Conservation (phyloP, 1,284 basidiomycete species). For the Trametes versicolor region DNA sequence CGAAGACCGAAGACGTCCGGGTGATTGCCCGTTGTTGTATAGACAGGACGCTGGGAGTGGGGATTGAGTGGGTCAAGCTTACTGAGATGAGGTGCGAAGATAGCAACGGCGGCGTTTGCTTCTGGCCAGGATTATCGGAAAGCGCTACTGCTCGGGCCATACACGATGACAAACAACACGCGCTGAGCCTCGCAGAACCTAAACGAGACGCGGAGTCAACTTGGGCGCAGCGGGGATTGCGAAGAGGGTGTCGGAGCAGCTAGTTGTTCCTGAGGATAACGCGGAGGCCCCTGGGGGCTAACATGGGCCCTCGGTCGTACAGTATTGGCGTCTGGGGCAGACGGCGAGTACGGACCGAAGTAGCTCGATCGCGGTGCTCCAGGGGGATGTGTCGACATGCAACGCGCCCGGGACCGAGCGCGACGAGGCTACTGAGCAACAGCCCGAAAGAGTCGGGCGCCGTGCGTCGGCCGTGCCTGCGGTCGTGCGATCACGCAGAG, state of each 20-base stretch:
- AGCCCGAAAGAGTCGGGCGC: slow-evolving; percentile 4
- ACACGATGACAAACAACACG: slow-evolving; percentile 8
- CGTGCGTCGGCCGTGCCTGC: slow-evolving; percentile 8
- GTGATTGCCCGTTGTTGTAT: slow-evolving; percentile 4
- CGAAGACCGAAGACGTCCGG: background rate
- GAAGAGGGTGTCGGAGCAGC: background rate
- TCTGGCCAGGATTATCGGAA: background rate
- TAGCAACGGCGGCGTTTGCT: slow-evolving; percentile 9
- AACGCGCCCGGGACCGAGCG: slow-evolving; percentile 1
- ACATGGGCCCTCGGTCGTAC: slow-evolving; percentile 6
- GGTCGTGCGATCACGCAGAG: background rate
- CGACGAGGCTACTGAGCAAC: background rate
- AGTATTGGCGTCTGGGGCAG: slow-evolving; percentile 8
- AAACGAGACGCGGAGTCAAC: slow-evolving; percentile 1
- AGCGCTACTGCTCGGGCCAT: background rate
- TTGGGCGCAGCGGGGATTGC: background rate
- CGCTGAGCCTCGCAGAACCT: background rate
- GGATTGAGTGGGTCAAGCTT: background rate
- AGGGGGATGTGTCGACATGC: slow-evolving; percentile 1
- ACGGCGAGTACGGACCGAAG: slow-evolving; percentile 4
- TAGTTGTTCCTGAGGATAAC: slow-evolving; percentile 14
- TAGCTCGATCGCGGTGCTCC: background rate
- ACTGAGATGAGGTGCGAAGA: slow-evolving; percentile 2
- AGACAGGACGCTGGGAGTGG: background rate
- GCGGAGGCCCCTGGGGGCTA: slow-evolving; percentile 1